phyloP scores from a whole-genome alignment of 1,284 basidiomycete species.

The Rhodotorula mucilaginosa region DNA sequence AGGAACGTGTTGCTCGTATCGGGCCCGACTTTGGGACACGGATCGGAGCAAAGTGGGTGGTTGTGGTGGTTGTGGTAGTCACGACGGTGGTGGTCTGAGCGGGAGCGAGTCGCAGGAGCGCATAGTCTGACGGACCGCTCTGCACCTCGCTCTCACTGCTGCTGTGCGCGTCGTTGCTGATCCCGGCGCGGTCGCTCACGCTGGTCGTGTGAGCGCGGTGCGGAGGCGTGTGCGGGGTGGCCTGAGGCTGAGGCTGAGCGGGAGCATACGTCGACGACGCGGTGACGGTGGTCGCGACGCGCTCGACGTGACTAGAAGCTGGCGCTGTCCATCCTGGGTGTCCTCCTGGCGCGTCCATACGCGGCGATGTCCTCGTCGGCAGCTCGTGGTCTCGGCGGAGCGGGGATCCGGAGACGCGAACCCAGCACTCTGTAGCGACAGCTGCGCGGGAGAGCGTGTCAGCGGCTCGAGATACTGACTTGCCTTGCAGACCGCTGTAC shows the following conservation, averaged over 20 bases:
- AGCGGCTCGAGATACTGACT: no score
- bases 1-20: slow-evolving; percentile 18
- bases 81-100: slow-evolving; percentile 41
- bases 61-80: slow-evolving; percentile 45
- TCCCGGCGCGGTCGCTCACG: not conserved
- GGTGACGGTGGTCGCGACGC: not conserved
- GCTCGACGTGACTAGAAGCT: not conserved
- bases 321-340: not conserved
- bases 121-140: slow-evolving; percentile 9
- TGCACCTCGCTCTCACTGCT: not conserved
- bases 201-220: not conserved
- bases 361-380: no score
- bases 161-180: no score
- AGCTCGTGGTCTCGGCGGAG: not conserved
- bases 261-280: not conserved
- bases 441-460: no score
- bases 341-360: not conserved
- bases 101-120: slow-evolving; percentile 41
- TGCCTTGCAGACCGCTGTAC: no score
- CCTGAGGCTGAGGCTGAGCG: not conserved
- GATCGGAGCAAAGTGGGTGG: slow-evolving; percentile 45
- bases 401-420: not conserved
- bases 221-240: not conserved
- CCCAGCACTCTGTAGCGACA: no score
- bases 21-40: slow-evolving; percentile 36